Evolutionary conservation across 345 rosid genomes (phyloP).

Genomic region (Melaleuca alternifolia): DNA sequence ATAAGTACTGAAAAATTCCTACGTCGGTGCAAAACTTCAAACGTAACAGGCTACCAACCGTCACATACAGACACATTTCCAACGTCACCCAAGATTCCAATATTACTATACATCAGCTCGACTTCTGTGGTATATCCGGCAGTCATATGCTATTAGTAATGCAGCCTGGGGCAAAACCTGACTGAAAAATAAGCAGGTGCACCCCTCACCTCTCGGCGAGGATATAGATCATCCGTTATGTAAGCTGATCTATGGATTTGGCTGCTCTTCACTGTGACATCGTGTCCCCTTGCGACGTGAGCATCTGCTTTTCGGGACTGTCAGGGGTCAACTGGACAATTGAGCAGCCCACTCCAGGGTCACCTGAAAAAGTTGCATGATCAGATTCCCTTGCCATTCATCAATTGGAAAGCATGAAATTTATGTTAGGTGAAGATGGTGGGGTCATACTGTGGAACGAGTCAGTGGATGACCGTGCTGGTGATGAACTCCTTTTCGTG

Average conservation of each 20-base stretch:
- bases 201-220: constrained; percentile 1
- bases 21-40: not conserved
- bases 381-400: not conserved
- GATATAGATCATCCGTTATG: not conserved
- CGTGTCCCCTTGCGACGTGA: constrained; percentile 7
- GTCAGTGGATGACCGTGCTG: constrained; percentile 29
- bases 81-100: not conserved
- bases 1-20: not conserved
- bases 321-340: constrained; percentile 10
- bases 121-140: not conserved
- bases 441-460: constrained; percentile 31
- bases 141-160: not conserved
- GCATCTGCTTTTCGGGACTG: constrained; percentile 7
- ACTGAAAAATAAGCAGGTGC: constrained; percentile 27
- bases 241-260: not conserved
- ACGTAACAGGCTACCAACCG: not conserved
- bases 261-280: constrained; percentile 7
- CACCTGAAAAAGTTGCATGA: constrained; percentile 32
- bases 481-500: constrained; percentile 20
- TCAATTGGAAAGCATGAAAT: not conserved
- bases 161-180: constrained; percentile 18
- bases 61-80: not conserved
- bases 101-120: constrained; percentile 9
- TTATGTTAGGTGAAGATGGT: not conserved
- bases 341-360: constrained; percentile 45